These are phyloP conservation scores for Sinapis alba DNA, from an alignment of 441 rosid genomes.

Conservation along the genomic window DNA sequence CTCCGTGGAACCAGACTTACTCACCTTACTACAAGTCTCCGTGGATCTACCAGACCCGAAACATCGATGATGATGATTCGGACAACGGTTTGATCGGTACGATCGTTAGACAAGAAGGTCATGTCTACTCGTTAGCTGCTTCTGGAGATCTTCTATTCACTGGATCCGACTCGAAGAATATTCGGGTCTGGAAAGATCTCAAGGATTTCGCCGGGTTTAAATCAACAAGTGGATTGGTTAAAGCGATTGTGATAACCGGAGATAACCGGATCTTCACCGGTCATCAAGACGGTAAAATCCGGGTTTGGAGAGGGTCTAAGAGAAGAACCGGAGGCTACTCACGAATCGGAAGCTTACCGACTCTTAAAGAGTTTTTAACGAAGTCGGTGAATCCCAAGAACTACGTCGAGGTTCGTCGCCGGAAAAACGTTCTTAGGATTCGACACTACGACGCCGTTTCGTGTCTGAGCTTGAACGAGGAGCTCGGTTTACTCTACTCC, in stretches of 20 bases:
- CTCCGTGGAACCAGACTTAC: slow-evolving; percentile 57
- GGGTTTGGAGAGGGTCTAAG: slow-evolving; percentile 54
- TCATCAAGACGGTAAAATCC: slow-evolving; percentile 74
- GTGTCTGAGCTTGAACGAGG: slow-evolving; percentile 53
- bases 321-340: slow-evolving; percentile 41
- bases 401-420: slow-evolving; percentile 58
- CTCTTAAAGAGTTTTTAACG: slow-evolving; percentile 45
- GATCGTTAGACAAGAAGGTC: slow-evolving; percentile 61
- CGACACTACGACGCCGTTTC: slow-evolving; percentile 65
- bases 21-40: slow-evolving; percentile 74
- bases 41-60: slow-evolving; percentile 56
- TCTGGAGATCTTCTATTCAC: slow-evolving; percentile 55
- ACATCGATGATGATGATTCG: slow-evolving; percentile 9
- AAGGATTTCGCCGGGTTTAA: slow-evolving; percentile 60
- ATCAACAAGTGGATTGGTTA: slow-evolving; percentile 64
- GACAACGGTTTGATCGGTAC: slow-evolving; percentile 56
- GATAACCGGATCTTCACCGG: slow-evolving; percentile 58
- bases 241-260: slow-evolving; percentile 52
- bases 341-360: slow-evolving; percentile 54
- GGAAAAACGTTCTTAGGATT: slow-evolving; percentile 48
- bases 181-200: slow-evolving; percentile 65
- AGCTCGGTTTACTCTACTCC: slow-evolving; percentile 58
- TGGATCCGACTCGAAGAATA: slow-evolving; percentile 69
- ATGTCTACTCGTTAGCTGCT: slow-evolving; percentile 60
- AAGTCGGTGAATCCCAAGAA: slow-evolving; percentile 57